Evolutionary conservation across 2,329 filamentous ascomycete genomes (phyloP), one percentile per base, ranked within the genome.

Genomic region (Fragosphaeria purpurea): DNA sequence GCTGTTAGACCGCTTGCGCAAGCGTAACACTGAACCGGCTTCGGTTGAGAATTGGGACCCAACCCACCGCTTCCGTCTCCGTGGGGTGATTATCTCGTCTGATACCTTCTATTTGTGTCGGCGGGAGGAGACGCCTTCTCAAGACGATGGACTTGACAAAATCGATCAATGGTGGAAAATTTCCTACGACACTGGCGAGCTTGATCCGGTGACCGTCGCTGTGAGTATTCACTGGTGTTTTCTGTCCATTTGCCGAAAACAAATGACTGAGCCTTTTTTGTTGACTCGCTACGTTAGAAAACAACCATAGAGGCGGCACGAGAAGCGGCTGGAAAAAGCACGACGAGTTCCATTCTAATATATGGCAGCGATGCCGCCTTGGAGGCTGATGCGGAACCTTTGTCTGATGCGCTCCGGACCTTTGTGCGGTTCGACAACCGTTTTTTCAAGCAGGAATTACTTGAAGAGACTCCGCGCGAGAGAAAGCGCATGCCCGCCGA

Each of bases 101-200:
- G 56, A 61, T 31, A 57, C 55, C 5, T 57, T 65, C 2, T 67
- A 62, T 37, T 44, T 65, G 30, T 61, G 61, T 35, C 56, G 56
- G 30, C 58, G 59, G 10, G 55, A 50, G 6, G 57, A 56, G 43
- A 49, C 56, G 13, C 43, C 54, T 37, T 11, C 7, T 11, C 5
- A 70, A 67, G 58, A 79, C 81, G 40, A 80, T 82, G 66, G 4
- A 82, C 69, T 0, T 31, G 11, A 22, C 41, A 10, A 3, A 6
- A 32, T 37, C 7, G 61, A 65, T 22, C 55, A 61, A 50, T 67
- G 65, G 65, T 65, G 59, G 59, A 52, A 47, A 39, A 44, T 61
- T 4, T 55, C 56, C 1, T 61, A 56, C 48, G 44, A 58, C 9
- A 31, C 54, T 4, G 44, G 51, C 6, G 55, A 57, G 7, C n/a